Conservation (phyloP, 768 basidiomycete species). For the Rhizopogon salebrosus region DNA sequence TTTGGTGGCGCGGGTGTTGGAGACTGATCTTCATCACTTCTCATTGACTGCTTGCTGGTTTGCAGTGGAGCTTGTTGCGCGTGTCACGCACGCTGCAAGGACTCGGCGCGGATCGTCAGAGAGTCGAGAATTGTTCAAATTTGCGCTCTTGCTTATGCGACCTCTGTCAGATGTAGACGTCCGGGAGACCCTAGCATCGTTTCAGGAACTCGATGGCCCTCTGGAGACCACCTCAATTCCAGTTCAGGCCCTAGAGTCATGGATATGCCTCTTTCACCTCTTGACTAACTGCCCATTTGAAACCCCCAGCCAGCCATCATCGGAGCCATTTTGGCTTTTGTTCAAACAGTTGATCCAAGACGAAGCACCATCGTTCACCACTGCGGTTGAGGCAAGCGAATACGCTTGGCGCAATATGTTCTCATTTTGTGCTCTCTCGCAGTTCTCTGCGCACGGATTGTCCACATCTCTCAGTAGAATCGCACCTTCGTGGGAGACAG, state of each 20-base stretch:
- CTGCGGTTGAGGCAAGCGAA: slow-evolving; percentile 52
- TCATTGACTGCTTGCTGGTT: slow-evolving; percentile 58
- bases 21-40: slow-evolving; percentile 28
- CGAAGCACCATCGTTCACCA: slow-evolving; percentile 15
- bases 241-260: slow-evolving; percentile 54
- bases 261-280: slow-evolving; percentile 72
- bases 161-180: slow-evolving; percentile 53
- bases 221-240: slow-evolving; percentile 32
- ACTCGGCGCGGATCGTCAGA: slow-evolving; percentile 22
- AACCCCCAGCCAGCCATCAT: slow-evolving; percentile 7
- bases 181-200: slow-evolving; percentile 21
- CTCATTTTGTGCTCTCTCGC: slow-evolving; percentile 67
- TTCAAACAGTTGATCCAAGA: slow-evolving; percentile 31
- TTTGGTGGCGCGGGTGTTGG: slow-evolving; percentile 34
- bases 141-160: slow-evolving; percentile 37
- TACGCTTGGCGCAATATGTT: slow-evolving; percentile 67
- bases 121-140: slow-evolving; percentile 16
- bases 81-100: slow-evolving; percentile 27
- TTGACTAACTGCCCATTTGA: slow-evolving; percentile 23
- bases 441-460: slow-evolving; percentile 61
- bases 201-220: slow-evolving; percentile 15
- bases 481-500: slow-evolving; percentile 62
- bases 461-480: slow-evolving; percentile 36
- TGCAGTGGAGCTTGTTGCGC: slow-evolving; percentile 49
- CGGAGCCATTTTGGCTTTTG: slow-evolving; percentile 41